A percentile compares a stretch with the other conserved stretches of the same genome.
Conservation (phyloP, 1,139 yeast genomes). For the Meyerozyma carpophila region DNA sequence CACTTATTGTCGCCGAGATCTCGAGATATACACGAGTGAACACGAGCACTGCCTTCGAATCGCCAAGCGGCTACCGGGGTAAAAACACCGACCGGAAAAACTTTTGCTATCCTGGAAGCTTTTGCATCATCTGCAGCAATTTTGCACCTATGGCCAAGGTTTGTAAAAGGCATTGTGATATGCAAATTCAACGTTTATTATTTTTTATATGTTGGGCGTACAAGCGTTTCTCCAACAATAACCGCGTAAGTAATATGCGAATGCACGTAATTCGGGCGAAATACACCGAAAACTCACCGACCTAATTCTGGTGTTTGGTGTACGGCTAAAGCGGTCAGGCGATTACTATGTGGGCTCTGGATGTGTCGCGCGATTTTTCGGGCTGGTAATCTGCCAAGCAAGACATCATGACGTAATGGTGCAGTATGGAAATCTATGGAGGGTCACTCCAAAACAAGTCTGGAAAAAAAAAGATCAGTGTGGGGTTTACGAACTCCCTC, state of each 20-base stretch:
- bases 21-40: neutral
- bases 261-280: neutral
- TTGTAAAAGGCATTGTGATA: too few species aligned
- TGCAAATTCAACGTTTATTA: too few species aligned
- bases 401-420: neutral
- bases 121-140: too few species aligned
- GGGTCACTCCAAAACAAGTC: neutral
- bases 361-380: constrained; percentile 1
- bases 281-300: neutral
- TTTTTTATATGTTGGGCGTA: neutral
- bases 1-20: neutral
- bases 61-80: too few species aligned
- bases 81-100: too few species aligned
- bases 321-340: neutral
- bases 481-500: neutral
- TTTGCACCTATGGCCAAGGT: too few species aligned
- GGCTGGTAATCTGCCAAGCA: neutral
- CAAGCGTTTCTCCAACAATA: too few species aligned
- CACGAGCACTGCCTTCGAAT: neutral
- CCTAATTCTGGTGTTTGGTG: neutral
- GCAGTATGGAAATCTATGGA: neutral
- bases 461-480: neutral
- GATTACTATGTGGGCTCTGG: neutral
- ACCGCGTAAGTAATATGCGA: neutral
- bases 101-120: too few species aligned